Evolutionary conservation across 1,139 yeast genomes (phyloP), one percentile per base, ranked within the genome.

Genomic region (Pichia sp.): DNA sequence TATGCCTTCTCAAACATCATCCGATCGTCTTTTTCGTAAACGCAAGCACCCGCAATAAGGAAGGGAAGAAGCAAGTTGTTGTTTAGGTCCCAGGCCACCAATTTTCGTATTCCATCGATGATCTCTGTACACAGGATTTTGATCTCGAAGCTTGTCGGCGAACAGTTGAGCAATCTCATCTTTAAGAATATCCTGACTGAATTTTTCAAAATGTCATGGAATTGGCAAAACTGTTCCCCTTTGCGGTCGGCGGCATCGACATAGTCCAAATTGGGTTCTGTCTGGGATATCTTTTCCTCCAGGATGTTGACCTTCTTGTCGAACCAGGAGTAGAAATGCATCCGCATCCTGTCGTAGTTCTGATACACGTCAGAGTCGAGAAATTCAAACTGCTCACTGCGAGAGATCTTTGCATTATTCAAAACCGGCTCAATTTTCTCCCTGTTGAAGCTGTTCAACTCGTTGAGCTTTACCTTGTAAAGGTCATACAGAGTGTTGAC

Each of bases 291-390:
- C 38, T 52, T 57, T 3, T 54, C 45, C 34, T 55, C 49, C 15
- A 61, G 43, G 13, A 36, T 32, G 10, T 32, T 34, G 13, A 60
- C 54, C 15, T 57, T 50, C 10, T 36, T n/a, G 10, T 62, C 56
- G 19, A 60, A 57, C 62, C 63, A 62, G 34, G 59, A 62, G 47
- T 61, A 64, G 43, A 62, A 61, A 29, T 45, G 52, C 8, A 57
- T 50, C 30, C 63, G 47, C 6, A 53, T 45, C 34, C 55, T 55
- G 41, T 59, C 58, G 47, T 61, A 61, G 11, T 34, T 45, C 4
- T 41, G 34, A 45, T 61, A 62, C 6, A 34, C 45, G 5, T 53
- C 49, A 11, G 60, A 53, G 5, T 47, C 45, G 15, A 59, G 31
- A 38, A 59, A 51, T 4, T 46, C 45, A 26, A 54, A 42, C 32